Evolutionary conservation across 495 filamentous ascomycete species (phyloP).

Genomic region (Penicillium daleae): DNA sequence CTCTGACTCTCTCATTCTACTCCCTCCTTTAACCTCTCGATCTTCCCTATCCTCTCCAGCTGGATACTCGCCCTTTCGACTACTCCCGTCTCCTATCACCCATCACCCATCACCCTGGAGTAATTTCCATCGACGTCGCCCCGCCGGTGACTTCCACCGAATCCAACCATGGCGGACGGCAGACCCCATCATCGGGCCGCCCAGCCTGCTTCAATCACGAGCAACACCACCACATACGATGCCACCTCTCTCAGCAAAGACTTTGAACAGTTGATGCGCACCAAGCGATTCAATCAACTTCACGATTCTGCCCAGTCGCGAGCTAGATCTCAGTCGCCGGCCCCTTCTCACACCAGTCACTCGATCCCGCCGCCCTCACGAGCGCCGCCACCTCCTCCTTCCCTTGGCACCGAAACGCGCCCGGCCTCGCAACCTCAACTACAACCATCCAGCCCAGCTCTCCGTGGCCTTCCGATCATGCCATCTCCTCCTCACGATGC

Average conservation of each 20-base stretch:
- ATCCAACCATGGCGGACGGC: slow-evolving; percentile 46
- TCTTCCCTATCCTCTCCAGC: slow-evolving; percentile 16
- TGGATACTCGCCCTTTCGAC: slow-evolving; percentile 16
- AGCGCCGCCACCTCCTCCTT: slow-evolving; percentile 43
- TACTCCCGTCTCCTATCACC: background rate
- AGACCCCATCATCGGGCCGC: slow-evolving; percentile 36
- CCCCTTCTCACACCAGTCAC: slow-evolving; percentile 32
- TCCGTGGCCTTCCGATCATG: slow-evolving; percentile 77
- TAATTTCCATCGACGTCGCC: slow-evolving; percentile 25
- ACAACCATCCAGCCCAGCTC: slow-evolving; percentile 56
- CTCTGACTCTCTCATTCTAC: slow-evolving; percentile 4
- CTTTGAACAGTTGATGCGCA: slow-evolving; percentile 79
- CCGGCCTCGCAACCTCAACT: slow-evolving; percentile 46
- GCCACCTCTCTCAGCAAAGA: slow-evolving; percentile 57
- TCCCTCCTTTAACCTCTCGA: slow-evolving; percentile 13
- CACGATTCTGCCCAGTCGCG: slow-evolving; percentile 58
- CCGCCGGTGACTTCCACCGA: slow-evolving; percentile 30
- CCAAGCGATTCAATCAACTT: slow-evolving; percentile 77
- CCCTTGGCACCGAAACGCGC: slow-evolving; percentile 39
- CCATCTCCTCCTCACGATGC: slow-evolving; percentile 78
- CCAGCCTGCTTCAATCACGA: slow-evolving; percentile 25
- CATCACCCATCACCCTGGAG: slow-evolving; percentile 28
- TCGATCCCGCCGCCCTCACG: slow-evolving; percentile 48
- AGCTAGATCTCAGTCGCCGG: slow-evolving; percentile 55
- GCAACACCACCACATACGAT: slow-evolving; percentile 39